These are phyloP conservation scores for Typha latifolia DNA, from an alignment of 176 grass and related monocot genomes.

Conservation along the genomic window DNA sequence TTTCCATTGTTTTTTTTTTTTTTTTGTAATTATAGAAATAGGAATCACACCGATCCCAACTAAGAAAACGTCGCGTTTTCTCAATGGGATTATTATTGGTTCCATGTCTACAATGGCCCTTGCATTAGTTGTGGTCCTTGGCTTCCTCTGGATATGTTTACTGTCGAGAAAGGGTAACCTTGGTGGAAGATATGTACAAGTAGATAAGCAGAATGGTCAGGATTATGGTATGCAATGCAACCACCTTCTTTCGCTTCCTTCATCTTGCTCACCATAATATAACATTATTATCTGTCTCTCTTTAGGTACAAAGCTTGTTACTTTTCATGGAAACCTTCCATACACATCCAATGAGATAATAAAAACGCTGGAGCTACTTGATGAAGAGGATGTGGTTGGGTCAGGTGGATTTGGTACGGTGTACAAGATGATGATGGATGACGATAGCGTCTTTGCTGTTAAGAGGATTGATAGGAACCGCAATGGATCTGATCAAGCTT, in stretches of 20 bases:
- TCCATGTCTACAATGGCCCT: conserved; percentile 92
- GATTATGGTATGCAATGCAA: conserved; percentile 30
- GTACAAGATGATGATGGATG: conserved; percentile 95
- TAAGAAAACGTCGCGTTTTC: conserved; percentile 66
- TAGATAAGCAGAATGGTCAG: conserved; percentile 52
- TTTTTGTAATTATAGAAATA: conserved; percentile 9
- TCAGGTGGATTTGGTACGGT: conserved; percentile 86
- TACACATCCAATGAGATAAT: conserved; percentile 87
- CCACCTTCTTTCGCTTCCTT: no score
- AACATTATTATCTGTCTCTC: neutral
- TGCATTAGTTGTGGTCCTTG: conserved; percentile 53
- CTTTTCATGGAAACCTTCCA: conserved; percentile 87
- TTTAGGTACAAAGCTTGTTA: conserved; percentile 84
- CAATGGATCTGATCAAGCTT: conserved; percentile 37
- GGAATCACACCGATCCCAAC: conserved; percentile 49
- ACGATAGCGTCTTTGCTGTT: conserved; percentile 60
- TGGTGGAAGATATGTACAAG: conserved; percentile 58
- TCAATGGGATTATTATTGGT: conserved; percentile 85
- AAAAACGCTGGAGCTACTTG: conserved; percentile 67
- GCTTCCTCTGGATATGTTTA: conserved; percentile 85
- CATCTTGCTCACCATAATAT: neutral
- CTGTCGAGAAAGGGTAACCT: conserved; percentile 72
- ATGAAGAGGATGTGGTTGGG: conserved; percentile 77
- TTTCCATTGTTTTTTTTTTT: neutral
- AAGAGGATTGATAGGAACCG: conserved; percentile 74